Evolutionary conservation across 1,284 basidiomycete genomes (phyloP), one percentile per base, ranked within the genome.

Genomic region (Leccinum angustisporum): DNA sequence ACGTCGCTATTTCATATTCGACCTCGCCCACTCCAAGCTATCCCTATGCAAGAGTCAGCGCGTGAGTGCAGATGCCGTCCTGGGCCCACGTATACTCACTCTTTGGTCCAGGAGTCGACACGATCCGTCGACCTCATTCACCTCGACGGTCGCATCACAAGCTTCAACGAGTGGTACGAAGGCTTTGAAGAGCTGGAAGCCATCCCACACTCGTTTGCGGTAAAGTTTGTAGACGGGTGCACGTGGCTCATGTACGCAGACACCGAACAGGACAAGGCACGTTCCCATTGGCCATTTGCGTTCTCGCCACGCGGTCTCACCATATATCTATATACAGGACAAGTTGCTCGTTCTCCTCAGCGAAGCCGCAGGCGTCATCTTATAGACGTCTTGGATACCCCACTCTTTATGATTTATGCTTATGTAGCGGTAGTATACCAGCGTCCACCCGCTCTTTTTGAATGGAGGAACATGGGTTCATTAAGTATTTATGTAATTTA

Each of bases 131-230:
- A 88, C 50, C 74, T 80, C 33, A 62, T 88, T 18, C 70, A 79
- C 7, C 71, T 90, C 36, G 76, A 80, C 2, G 80, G 78, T 14
- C 70, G 77, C 16, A 71, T 88, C 8, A 73, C 75, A 50, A 81
- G 74, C 9, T 69, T 88, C 59, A 79, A 80, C 58, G 90, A 91
- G 68, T 89, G 86, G 82, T 79, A 83, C 60, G 86, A 91, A 61
- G 89, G 89, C 2, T 88, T 84, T 63, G 90, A 91, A 63, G 87
- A 90, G 57, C 74, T 91, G 27, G 82, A 87, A 70, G 81, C 87
- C 3, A 86, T 91, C 52, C 81, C 86, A 3, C 78, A 87, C 67
- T 87, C 90, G 0, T 90, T 91, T 72, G 87, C 83, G 1, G 74
- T 91, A 25, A 85, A 85, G 65, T 85, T 90, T 67, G 76, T 75